Percentiles rank a stretch among this genome's conserved stretches.
phyloP scores from a whole-genome alignment of 495 filamentous ascomycete species.

The Hypoxylon rickii region DNA sequence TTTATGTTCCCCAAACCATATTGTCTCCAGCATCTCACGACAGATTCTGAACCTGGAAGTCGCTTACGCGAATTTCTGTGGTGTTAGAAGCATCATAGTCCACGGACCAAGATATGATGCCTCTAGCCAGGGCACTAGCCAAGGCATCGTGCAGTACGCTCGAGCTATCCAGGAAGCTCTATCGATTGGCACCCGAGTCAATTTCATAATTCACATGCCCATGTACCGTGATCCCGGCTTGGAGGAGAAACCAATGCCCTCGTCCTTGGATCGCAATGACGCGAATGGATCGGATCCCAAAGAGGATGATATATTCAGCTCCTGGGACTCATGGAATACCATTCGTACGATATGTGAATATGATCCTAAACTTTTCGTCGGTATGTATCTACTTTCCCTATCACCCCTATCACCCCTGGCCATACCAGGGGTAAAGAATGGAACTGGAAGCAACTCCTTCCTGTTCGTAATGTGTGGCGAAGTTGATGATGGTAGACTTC shows the following conservation, averaged over 20 bases:
- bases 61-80: conserved; percentile 93
- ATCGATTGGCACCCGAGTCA: conserved; percentile 70
- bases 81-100: conserved; percentile 79
- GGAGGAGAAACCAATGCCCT: conserved; percentile 44
- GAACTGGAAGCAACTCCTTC: too few relatives aligned
- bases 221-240: conserved; percentile 66
- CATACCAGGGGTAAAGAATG: too few relatives aligned
- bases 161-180: conserved; percentile 82
- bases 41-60: conserved; percentile 91
- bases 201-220: conserved; percentile 77
- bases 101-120: conserved; percentile 67
- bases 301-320: conserved; percentile 65
- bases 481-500: too few relatives aligned
- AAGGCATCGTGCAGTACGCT: conserved; percentile 70
- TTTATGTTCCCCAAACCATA: conserved; percentile 77
- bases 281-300: conserved; percentile 16
- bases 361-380: conserved; percentile 76
- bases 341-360: conserved; percentile 89
- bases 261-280: conserved; percentile 42
- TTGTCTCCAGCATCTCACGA: conserved; percentile 79
- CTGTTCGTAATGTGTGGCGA: too few relatives aligned
- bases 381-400: conserved; percentile 60
- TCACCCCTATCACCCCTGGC: neutral
- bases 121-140: conserved; percentile 41
- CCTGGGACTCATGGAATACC: conserved; percentile 93